phyloP scores from a whole-genome alignment of 192 early-diverging fungal genomes.

The Cladochytrium replicatum region DNA sequence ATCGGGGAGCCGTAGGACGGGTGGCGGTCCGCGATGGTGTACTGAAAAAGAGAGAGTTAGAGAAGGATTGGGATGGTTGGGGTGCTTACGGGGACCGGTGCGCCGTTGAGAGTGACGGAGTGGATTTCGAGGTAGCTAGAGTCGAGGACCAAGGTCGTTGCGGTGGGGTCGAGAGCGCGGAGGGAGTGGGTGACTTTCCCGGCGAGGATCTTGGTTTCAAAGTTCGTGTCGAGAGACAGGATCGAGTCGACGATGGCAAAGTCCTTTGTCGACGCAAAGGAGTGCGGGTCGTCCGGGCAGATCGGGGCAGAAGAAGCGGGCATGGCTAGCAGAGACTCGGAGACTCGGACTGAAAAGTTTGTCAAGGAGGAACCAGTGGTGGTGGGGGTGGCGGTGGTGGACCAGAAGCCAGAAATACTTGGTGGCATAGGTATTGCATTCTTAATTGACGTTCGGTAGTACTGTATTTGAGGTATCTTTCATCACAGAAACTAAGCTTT shows the following conservation, averaged over 20 bases:
- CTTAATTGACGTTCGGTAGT: too few relatives aligned
- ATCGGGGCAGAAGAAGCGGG: too few relatives aligned
- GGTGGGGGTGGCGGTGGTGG: too few relatives aligned
- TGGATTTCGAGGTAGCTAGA: conserved; percentile 51
- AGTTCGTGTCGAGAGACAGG: conserved; percentile 68
- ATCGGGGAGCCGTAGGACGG: conserved; percentile 65
- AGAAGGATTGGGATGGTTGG: neutral
- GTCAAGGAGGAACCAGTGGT: too few relatives aligned
- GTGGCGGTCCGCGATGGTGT: conserved; percentile 41
- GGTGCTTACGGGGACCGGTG: neutral
- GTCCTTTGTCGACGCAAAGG: conserved; percentile 68
- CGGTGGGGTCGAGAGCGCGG: conserved; percentile 8
- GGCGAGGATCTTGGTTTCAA: conserved; percentile 52
- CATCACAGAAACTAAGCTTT: too few relatives aligned
- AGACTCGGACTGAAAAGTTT: too few relatives aligned
- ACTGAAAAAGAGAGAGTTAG: conserved; percentile 16
- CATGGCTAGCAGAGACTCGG: too few relatives aligned
- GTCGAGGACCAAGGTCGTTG: conserved; percentile 38
- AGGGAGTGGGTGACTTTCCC: conserved; percentile 60
- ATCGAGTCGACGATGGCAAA: conserved; percentile 66
- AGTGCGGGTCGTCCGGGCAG: conserved; percentile 61
- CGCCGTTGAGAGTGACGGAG: conserved; percentile 8
- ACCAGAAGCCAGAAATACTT: too few relatives aligned
- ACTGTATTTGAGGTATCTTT: too few relatives aligned
- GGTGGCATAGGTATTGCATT: too few relatives aligned